Percentiles rank a stretch among this genome's conserved stretches.
Evolutionary conservation across 2,329 filamentous ascomycete genomes (phyloP).

Genomic region (Aspergillus fijiensis): DNA sequence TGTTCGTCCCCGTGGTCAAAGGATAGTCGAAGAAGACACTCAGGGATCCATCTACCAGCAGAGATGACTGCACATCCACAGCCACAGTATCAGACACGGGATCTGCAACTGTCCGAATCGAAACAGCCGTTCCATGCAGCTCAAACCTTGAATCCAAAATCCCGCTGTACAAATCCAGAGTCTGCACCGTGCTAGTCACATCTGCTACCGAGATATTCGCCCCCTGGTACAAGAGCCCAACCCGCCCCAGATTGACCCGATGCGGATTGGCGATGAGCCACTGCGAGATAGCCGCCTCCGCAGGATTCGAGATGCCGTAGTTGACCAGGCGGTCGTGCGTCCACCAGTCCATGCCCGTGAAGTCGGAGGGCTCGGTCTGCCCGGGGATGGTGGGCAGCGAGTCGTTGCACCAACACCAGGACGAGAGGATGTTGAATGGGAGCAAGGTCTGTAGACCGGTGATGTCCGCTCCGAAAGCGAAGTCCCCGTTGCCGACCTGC

Average conservation of each 20-base stretch:
- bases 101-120: neutral
- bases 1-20: slow-evolving; percentile 46
- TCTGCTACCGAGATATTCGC: slow-evolving; percentile 43
- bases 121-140: neutral
- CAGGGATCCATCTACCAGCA: slow-evolving; percentile 41
- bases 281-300: slow-evolving; percentile 46
- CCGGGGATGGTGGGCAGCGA: slow-evolving; percentile 39
- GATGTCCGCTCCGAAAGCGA: slow-evolving; percentile 49
- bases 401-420: slow-evolving; percentile 50
- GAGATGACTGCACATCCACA: slow-evolving; percentile 37
- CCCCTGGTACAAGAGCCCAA: slow-evolving; percentile 49
- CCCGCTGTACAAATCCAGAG: slow-evolving; percentile 9
- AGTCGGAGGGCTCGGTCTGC: slow-evolving; percentile 38
- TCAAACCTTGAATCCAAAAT: slow-evolving; percentile 5
- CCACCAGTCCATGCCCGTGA: slow-evolving; percentile 47
- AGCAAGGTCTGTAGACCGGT: slow-evolving; percentile 49
- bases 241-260: slow-evolving; percentile 50
- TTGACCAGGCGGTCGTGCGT: slow-evolving; percentile 46
- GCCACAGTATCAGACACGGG: slow-evolving; percentile 18
- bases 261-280: slow-evolving; percentile 58
- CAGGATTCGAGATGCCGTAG: slow-evolving; percentile 45
- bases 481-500: slow-evolving; percentile 51
- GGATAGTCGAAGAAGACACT: slow-evolving; percentile 56
- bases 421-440: slow-evolving; percentile 44
- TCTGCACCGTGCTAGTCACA: slow-evolving; percentile 12